These are phyloP conservation scores for Solanum tarijense DNA, from an alignment of 257 asterid species.

Conservation along the genomic window DNA sequence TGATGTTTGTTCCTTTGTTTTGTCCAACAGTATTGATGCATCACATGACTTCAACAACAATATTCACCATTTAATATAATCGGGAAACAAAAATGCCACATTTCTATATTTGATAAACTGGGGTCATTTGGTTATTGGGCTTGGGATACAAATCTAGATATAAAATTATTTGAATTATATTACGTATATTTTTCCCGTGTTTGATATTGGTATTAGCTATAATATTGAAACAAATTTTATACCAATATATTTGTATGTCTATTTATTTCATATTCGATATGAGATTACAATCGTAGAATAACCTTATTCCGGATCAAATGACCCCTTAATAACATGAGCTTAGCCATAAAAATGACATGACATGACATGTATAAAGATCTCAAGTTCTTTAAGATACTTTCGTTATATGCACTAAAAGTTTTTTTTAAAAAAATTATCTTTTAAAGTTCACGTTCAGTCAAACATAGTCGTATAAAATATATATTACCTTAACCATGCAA, in stretches of 20 bases:
- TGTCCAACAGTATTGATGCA: conserved; percentile 64
- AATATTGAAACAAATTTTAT: not conserved
- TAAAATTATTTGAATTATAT: not conserved
- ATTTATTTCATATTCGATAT: not conserved
- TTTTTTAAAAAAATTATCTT: not conserved
- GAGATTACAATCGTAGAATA: not conserved
- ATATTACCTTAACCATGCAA: conserved; percentile 55
- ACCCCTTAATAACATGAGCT: not conserved
- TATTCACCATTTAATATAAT: not conserved
- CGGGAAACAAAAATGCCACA: not conserved
- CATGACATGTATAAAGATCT: not conserved
- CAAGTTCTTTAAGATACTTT: not conserved
- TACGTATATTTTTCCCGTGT: not conserved
- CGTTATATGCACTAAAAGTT: not conserved
- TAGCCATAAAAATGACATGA: not conserved
- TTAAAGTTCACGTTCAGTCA: not conserved
- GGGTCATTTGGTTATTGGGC: too few relatives aligned
- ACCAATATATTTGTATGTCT: not conserved
- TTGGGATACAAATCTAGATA: not conserved
- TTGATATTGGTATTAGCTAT: not conserved
- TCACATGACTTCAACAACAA: conserved; percentile 52
- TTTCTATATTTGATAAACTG: not conserved
- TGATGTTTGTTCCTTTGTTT: conserved; percentile 30
- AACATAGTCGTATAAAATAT: not conserved
- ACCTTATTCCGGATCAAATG: not conserved